Evolutionary conservation across 108 stramenopile genomes (phyloP).

Genomic region (Mayamaea pseudoterrestris): DNA sequence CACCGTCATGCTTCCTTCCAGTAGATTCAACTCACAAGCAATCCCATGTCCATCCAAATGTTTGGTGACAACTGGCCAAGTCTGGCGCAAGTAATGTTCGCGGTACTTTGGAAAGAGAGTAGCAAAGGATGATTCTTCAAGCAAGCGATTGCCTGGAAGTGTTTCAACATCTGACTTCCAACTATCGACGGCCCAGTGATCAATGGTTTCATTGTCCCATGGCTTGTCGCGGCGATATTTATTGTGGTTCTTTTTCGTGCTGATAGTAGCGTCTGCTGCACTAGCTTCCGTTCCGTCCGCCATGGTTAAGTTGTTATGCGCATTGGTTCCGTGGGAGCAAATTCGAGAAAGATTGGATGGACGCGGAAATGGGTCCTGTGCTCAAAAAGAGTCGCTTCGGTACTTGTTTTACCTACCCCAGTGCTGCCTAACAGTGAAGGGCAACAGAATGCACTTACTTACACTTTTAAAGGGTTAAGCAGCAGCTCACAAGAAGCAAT

Average conservation of each 20-base stretch:
- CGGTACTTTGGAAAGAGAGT: constrained; percentile 99
- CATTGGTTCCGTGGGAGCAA: no score
- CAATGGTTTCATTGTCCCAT: constrained; percentile 94
- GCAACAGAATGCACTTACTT: no score
- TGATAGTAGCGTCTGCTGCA: no score
- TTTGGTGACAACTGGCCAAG: constrained; percentile 94
- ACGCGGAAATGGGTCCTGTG: no score
- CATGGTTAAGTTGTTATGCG: no score
- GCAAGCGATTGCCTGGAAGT: constrained; percentile 71
- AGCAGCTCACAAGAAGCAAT: no score
- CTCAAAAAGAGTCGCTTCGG: no score
- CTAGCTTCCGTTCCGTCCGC: not conserved
- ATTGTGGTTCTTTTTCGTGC: constrained; percentile 71
- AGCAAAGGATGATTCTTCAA: constrained; percentile 96
- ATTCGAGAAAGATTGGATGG: no score
- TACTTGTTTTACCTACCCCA: no score
- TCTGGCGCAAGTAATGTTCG: constrained; percentile 95
- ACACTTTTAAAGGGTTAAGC: no score
- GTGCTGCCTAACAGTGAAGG: no score
- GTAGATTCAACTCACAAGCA: constrained; percentile 75
- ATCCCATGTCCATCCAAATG: constrained; percentile 69
- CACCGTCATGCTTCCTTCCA: constrained; percentile 99
- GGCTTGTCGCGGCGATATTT: constrained; percentile 98
- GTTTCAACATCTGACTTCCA: constrained; percentile 52
- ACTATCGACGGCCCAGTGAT: constrained; percentile 89